Conservation (phyloP, 192 early-diverging fungal genomes). For the Allomyces arbusculus region DNA sequence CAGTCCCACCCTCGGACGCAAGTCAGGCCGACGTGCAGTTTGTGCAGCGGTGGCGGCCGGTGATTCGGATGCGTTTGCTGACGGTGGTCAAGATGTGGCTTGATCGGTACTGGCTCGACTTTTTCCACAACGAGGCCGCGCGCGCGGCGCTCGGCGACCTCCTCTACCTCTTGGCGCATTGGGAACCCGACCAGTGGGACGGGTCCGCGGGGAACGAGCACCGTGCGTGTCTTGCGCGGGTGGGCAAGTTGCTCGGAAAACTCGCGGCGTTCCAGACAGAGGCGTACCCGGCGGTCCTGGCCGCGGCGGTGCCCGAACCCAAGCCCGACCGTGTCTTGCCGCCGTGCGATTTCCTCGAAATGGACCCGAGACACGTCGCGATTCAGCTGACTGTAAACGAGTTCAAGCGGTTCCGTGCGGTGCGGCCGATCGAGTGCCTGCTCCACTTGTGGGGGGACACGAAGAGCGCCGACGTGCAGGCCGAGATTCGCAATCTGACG, state of each 20-base stretch:
- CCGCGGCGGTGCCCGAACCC: neutral
- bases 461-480: neutral
- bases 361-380: constrained; percentile 3
- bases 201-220: neutral
- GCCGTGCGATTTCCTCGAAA: constrained; percentile 1
- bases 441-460: constrained; percentile 1
- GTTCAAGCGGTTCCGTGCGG: neutral
- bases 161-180: neutral
- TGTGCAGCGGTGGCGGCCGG: constrained; percentile 1
- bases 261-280: neutral
- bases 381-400: neutral
- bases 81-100: constrained; percentile 2
- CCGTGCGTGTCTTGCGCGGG: neutral
- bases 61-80: neutral
- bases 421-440: constrained; percentile 3
- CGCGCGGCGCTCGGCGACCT: neutral
- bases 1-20: neutral
- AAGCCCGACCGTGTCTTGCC: too few species aligned
- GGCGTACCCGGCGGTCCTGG: neutral
- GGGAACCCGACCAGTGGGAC: neutral
- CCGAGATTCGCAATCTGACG: neutral
- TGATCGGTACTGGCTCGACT: constrained; percentile 2
- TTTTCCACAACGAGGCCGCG: neutral
- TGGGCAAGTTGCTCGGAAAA: neutral
- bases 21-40: neutral